Evolutionary conservation across 352 stramenopile species (phyloP), one percentile per base, ranked within the genome.

Genomic region (Phytopythium chamaehyphon): DNA sequence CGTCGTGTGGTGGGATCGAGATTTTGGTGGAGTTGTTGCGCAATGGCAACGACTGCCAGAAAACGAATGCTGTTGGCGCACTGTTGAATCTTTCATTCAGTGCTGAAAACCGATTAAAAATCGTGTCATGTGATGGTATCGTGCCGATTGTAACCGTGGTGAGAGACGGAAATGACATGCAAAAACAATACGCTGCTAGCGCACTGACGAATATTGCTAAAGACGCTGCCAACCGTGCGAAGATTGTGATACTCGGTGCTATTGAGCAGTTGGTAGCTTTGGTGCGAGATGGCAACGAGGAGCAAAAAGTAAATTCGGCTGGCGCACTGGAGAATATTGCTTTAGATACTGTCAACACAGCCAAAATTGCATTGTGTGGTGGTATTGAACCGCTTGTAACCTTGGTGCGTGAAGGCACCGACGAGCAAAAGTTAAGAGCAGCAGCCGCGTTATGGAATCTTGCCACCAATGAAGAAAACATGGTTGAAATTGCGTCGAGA

Each of bases 1-100:
- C 37, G 11, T 14, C 15, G 19, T 16, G 21, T n/a, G 50, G 45
- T 28, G 52, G 56, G 9, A 54, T 59, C 39, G 28, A 33, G 9
- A 5, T 9, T 5, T 9, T 33, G 28, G 28, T 33, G 5, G 9
- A 33, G 5, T 9, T 33, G 28, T 33, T 33, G 28, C 28, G 28
- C 28, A 33, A 9, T 9, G 28, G 28, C 28, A 33, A 33, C 28
- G 28, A 33, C 9, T 33, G 5, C 5, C 28, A 33, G 9, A 33
- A 33, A 9, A 9, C 5, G 5, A 5, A 9, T 9, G 28, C 28
- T 10, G 28, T 33, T 5, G 28, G 5, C 1, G 28, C 28, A 33
- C 28, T 33, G 9, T 5, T 33, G 5, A 33, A 33, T 9, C 28
- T 33, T 10, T 5, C 28, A 10, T 9, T 33, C 5, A 33, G 9